Percentiles rank a stretch among this genome's conserved stretches.
These are phyloP conservation scores for Camillea tinctor DNA, from an alignment of 2,329 filamentous ascomycete genomes.

Conservation along the genomic window DNA sequence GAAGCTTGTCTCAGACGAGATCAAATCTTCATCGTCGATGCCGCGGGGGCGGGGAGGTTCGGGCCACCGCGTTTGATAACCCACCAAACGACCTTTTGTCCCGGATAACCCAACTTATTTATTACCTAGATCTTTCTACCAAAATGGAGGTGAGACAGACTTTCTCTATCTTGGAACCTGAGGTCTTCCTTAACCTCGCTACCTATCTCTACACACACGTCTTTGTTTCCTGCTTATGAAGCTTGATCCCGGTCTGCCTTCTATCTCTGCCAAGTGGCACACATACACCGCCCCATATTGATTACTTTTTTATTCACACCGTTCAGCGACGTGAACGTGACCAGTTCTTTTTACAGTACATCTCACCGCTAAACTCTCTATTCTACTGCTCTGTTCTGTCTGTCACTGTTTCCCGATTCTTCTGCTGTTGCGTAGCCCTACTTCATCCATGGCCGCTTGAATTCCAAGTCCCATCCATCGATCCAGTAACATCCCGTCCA, in stretches of 20 bases:
- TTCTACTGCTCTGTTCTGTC: constrained; percentile 1
- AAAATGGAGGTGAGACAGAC: constrained; percentile 11
- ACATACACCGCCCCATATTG: neutral
- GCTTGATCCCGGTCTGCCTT: constrained; percentile 11
- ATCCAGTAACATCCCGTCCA: no score
- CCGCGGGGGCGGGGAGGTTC: constrained; percentile 26
- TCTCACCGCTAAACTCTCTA: neutral
- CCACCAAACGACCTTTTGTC: constrained; percentile 20
- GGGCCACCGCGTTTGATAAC: constrained; percentile 26
- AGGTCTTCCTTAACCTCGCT: neutral
- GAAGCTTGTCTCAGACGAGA: constrained; percentile 5
- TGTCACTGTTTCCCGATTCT: constrained; percentile 9
- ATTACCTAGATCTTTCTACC: neutral
- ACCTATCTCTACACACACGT: neutral
- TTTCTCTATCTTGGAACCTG: constrained; percentile 1
- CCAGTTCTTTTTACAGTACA: neutral
- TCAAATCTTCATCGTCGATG: constrained; percentile 23
- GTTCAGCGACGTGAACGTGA: neutral
- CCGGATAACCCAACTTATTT: neutral
- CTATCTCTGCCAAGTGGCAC: constrained; percentile 1
- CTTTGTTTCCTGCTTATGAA: neutral
- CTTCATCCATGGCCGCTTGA: constrained; percentile 5
- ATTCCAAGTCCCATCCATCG: constrained; percentile 7
- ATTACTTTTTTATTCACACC: neutral
- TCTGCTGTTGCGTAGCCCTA: constrained; percentile 14